Evolutionary conservation across 371 early-diverging fungal genomes (phyloP).

Genomic region (Zancudomyces culisetae): DNA sequence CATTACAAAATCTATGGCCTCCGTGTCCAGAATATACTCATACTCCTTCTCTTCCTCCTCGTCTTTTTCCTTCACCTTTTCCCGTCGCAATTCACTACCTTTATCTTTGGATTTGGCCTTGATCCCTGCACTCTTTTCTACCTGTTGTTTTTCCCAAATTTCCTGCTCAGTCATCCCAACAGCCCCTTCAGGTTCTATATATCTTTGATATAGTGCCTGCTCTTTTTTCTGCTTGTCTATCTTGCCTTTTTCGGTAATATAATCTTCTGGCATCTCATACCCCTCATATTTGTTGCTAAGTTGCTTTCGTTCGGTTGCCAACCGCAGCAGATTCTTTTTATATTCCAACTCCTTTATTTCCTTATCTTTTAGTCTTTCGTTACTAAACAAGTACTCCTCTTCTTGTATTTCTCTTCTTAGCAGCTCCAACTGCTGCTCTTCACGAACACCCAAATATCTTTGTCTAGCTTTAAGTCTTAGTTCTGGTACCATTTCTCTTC

Average conservation of each 20-base stretch:
- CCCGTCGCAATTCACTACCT: conserved; percentile 15
- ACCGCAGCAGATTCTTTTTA: conserved; percentile 56
- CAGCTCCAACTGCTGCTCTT: conserved; percentile 57
- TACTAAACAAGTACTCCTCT: conserved; percentile 66
- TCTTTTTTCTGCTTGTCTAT: conserved; percentile 83
- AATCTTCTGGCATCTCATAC: conserved; percentile 85
- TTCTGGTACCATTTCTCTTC: conserved; percentile 34
- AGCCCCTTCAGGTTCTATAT: conserved; percentile 40
- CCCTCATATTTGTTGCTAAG: conserved; percentile 58
- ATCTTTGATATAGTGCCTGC: conserved; percentile 63
- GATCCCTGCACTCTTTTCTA: conserved; percentile 34
- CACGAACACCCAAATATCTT: conserved; percentile 75
- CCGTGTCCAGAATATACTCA: conserved; percentile 88
- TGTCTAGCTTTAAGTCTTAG: conserved; percentile 72
- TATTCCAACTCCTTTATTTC: conserved; percentile 59
- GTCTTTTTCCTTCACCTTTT: no score
- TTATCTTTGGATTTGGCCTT: no score
- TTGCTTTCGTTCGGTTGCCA: conserved; percentile 66
- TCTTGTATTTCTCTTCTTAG: conserved; percentile 61
- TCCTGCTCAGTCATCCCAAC: conserved; percentile 72
- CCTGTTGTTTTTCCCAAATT: conserved; percentile 80
- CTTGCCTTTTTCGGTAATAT: conserved; percentile 84
- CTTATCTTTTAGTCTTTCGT: conserved; percentile 49
- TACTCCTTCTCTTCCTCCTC: conserved; percentile 45
- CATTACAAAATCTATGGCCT: conserved; percentile 79